A percentile compares a stretch with the other conserved stretches of the same genome.
Evolutionary conservation across 2,329 filamentous ascomycete genomes (phyloP).

Genomic region (Aspergillus tamarii): DNA sequence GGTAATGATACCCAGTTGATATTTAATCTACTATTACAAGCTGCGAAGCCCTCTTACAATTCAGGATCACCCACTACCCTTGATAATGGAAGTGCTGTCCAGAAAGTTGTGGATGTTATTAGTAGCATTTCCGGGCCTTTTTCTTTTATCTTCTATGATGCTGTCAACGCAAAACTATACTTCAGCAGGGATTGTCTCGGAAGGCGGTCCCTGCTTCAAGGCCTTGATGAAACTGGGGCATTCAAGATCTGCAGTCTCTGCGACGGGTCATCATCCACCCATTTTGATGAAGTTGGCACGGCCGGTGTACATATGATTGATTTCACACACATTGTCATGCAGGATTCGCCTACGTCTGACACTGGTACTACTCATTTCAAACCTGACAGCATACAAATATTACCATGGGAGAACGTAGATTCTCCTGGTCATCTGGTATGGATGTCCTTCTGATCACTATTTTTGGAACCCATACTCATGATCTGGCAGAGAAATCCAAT

Average conservation of each 20-base stretch:
- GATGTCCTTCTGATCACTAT: neutral
- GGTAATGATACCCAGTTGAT: slow-evolving; percentile 80
- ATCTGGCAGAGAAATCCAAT: slow-evolving; percentile 44
- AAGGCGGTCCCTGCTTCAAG: slow-evolving; percentile 74
- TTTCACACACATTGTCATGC: slow-evolving; percentile 41
- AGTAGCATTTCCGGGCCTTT: slow-evolving; percentile 77
- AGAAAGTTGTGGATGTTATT: slow-evolving; percentile 51
- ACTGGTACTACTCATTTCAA: slow-evolving; percentile 14
- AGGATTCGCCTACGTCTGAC: slow-evolving; percentile 5
- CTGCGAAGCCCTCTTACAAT: slow-evolving; percentile 29
- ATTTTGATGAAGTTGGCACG: slow-evolving; percentile 81
- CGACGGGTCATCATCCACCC: slow-evolving; percentile 50
- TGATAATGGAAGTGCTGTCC: slow-evolving; percentile 24
- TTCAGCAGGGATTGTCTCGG: slow-evolving; percentile 88
- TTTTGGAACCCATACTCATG: slow-evolving; percentile 9
- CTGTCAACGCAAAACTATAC: slow-evolving; percentile 63
- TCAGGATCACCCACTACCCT: neutral
- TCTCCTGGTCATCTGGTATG: slow-evolving; percentile 29
- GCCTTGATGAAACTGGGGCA: slow-evolving; percentile 50
- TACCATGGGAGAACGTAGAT: slow-evolving; percentile 32
- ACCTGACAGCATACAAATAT: slow-evolving; percentile 26
- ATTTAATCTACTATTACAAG: slow-evolving; percentile 61
- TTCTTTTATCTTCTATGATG: slow-evolving; percentile 84
- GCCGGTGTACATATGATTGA: slow-evolving; percentile 76
- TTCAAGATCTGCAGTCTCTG: slow-evolving; percentile 74